These are phyloP conservation scores for Trichoderma polysporum DNA, from an alignment of 2,329 filamentous ascomycete species.

Conservation along the genomic window DNA sequence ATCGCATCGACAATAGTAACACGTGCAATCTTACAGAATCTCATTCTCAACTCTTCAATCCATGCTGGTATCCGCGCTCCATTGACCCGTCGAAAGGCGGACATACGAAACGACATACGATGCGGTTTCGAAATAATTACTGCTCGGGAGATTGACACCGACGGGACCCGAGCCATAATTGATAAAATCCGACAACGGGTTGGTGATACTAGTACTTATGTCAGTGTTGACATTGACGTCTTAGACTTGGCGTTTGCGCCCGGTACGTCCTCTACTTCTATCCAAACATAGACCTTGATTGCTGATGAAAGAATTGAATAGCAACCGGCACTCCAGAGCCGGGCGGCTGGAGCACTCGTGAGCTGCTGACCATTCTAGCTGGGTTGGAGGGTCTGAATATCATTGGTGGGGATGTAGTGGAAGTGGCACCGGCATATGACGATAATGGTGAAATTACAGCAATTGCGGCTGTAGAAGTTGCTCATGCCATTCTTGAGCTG, in stretches of 20 bases:
- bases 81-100: conserved; percentile 50
- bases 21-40: conserved; percentile 23
- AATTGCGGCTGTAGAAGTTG: conserved; percentile 76
- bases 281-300: neutral
- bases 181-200: conserved; percentile 65
- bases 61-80: conserved; percentile 79
- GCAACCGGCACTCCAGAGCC: conserved; percentile 82
- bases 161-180: conserved; percentile 67
- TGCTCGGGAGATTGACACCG: conserved; percentile 67
- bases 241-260: conserved; percentile 58
- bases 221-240: conserved; percentile 76
- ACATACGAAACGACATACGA: conserved; percentile 27
- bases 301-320: conserved; percentile 30
- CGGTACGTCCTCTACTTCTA: neutral
- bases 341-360: conserved; percentile 81
- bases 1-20: neutral
- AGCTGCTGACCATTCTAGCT: conserved; percentile 74
- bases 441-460: conserved; percentile 73
- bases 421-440: conserved; percentile 82
- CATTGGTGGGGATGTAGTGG: conserved; percentile 81
- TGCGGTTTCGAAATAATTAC: conserved; percentile 28
- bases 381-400: conserved; percentile 77
- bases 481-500: conserved; percentile 31
- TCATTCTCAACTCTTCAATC: conserved; percentile 70
- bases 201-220: conserved; percentile 71